A percentile compares a stretch with the other conserved stretches of the same genome.
Evolutionary conservation across 108 stramenopile genomes (phyloP).

Genomic region (Seminavis robusta): DNA sequence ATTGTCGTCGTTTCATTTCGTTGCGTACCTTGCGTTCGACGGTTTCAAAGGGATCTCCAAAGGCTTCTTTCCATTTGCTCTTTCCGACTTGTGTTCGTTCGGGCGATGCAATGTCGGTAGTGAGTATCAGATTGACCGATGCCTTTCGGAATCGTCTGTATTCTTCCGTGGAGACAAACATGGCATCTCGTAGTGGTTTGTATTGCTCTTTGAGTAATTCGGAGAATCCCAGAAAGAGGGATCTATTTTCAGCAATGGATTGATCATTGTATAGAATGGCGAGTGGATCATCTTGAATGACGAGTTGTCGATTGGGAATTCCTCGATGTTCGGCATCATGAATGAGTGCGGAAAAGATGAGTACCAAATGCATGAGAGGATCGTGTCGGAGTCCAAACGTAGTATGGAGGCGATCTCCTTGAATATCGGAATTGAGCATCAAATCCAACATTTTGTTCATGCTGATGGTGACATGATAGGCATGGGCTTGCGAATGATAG

Average conservation of each 20-base stretch:
- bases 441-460: conserved; percentile 73
- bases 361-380: conserved; percentile 51
- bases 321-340: conserved; percentile 76
- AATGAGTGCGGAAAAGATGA: conserved; percentile 70
- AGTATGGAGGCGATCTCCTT: not conserved
- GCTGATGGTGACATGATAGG: conserved; percentile 64
- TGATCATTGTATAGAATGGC: conserved; percentile 80
- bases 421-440: conserved; percentile 31
- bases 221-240: conserved; percentile 62
- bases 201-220: conserved; percentile 47
- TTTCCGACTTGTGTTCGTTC: conserved; percentile 70
- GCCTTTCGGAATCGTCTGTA: conserved; percentile 58
- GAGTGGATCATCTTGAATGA: conserved; percentile 43
- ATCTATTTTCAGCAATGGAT: conserved; percentile 68
- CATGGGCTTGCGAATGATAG: conserved; percentile 74
- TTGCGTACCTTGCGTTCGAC: conserved; percentile 39
- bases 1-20: not conserved
- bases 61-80: conserved; percentile 79
- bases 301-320: conserved; percentile 56
- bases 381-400: conserved; percentile 68
- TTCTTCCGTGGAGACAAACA: conserved; percentile 50
- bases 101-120: conserved; percentile 46
- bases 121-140: conserved; percentile 52
- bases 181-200: conserved; percentile 29
- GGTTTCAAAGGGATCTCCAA: conserved; percentile 67